Evolutionary conservation across 2,329 filamentous ascomycete species (phyloP), one percentile per base, ranked within the genome.

Genomic region (Paecilomyces sp.): DNA sequence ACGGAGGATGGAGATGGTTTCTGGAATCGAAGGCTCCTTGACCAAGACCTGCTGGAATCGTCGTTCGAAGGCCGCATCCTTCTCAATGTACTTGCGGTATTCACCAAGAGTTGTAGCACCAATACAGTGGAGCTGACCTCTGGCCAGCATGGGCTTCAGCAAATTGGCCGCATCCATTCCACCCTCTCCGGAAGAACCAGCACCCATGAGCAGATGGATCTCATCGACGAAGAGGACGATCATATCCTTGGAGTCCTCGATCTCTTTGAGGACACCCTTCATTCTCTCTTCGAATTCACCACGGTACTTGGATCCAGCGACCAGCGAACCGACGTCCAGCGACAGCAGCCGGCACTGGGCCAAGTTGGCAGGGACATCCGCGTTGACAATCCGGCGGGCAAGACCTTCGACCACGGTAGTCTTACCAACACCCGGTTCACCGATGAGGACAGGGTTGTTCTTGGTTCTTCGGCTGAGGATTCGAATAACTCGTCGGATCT

Each of bases 211-310:
- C 63, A 99, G 83, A 79, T 99, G 94, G 65, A 99, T 99, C 76
- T 99, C 94, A 76, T 99, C 94, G 66, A 99, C 94, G 68, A 99
- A 99, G 63, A 99, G 87, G 57, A 99, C 89, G 71, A 99, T 97
- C 82, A 92, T 96, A 60, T 97, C 93, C 74, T 94, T 95, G 57
- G 92, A 91, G 59, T 96, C 88, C 67, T 92, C 85, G 61, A 99
- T 96, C 79, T 99, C 94, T 76, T 97, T 99, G 68, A 99, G 77
- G 4, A 99, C 94, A 58, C 93, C 92, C 84, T 99, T 99, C 92
- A 99, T 97, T 67, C 94, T 87, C 82, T 99, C 94, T 75, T 99
- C 94, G 61, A 99, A 99, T 75, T 99, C 94, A 79, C 94, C 94
- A 56, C 94, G 88, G 80, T 95, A 99, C 79, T 99, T 99, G 85